Evolutionary conservation across 495 filamentous ascomycete species (phyloP), one percentile per base, ranked within the genome.

Genomic region (Oidiodendron maius): DNA sequence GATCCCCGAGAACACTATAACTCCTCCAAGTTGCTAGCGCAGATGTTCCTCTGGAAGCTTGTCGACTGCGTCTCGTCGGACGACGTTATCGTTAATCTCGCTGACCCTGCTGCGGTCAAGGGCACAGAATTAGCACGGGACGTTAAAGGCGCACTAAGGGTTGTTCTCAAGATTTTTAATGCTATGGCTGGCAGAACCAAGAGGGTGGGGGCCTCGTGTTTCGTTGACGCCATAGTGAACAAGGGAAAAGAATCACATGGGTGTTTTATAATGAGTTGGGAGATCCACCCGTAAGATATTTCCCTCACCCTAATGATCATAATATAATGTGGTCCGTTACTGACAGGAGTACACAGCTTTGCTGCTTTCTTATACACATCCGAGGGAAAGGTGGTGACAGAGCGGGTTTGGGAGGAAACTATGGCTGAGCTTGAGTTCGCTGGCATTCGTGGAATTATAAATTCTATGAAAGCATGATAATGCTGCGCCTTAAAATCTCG

Each of bases 41-140:
- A 68, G 26, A 47, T 73, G 39, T 72, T 71, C 46, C 30, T 68
- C 6, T 62, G 48, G 34, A 68, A 68, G 24, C 59, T 73, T 3
- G 52, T 59, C 21, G 61, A 72, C 13, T 59, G 63, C 46, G 64
- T 75, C 11, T 57, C 50, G 3, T 41, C 61, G 22, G 16, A 71
- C 24, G 70, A 74, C 20, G 65, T 73, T 0, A 56, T 73, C 15
- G 55, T 77, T 11, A 76, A 76, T 52, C 23, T 70, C 3, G 70
- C 66, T 1, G 65, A 71, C 20, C 71, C 71, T 0, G 72, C 66
- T 15, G 61, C 63, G 26, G 60, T 55, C 13, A 67, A 67, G 35
- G 71, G 69, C 25, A 71, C 71, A 1, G 49, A 61, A 6, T 52
- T 77, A 8, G 41, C 46, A 9, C 65, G 65, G n/a, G 64, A 69